Conservation (phyloP, 441 rosid species). For the Flueggea neowawraea region DNA sequence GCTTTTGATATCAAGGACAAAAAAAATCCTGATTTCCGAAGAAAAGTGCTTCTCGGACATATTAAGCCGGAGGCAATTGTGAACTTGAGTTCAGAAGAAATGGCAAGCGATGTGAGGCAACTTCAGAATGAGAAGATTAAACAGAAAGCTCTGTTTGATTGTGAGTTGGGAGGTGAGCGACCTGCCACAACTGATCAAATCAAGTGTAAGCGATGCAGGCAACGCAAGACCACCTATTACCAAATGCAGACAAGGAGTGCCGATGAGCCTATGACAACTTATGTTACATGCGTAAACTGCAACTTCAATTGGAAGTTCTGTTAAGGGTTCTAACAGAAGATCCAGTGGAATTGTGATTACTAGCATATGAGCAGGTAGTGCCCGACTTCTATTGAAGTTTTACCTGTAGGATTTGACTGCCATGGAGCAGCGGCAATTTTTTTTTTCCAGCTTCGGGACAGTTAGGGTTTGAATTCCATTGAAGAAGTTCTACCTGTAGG, state of each 20-base stretch:
- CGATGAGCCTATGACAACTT: conserved; percentile 41
- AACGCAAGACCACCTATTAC: conserved; percentile 23
- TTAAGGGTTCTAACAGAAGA: neutral
- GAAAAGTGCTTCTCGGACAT: conserved; percentile 28
- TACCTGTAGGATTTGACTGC: no score
- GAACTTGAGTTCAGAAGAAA: conserved; percentile 27
- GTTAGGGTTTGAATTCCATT: no score
- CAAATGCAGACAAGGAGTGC: conserved; percentile 41
- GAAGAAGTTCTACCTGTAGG: no score
- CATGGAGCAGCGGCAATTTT: no score
- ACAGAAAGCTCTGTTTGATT: conserved; percentile 21
- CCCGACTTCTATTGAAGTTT: no score
- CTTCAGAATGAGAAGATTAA: conserved; percentile 18
- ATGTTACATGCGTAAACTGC: conserved; percentile 33
- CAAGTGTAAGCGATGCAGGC: conserved; percentile 31
- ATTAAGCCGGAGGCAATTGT: conserved; percentile 26
- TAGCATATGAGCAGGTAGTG: no score
- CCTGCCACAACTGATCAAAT: conserved; percentile 35
- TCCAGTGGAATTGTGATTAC: no score
- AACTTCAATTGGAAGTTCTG: conserved; percentile 34
- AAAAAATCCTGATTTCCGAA: conserved; percentile 23
- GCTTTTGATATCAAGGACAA: conserved; percentile 15
- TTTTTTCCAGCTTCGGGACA: no score
- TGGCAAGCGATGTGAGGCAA: conserved; percentile 40
- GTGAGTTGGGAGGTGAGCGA: conserved; percentile 15